A percentile compares a stretch with the other conserved stretches of the same genome.
Evolutionary conservation across 2,329 filamentous ascomycete genomes (phyloP).

Genomic region (Plenodomus biglobosus): DNA sequence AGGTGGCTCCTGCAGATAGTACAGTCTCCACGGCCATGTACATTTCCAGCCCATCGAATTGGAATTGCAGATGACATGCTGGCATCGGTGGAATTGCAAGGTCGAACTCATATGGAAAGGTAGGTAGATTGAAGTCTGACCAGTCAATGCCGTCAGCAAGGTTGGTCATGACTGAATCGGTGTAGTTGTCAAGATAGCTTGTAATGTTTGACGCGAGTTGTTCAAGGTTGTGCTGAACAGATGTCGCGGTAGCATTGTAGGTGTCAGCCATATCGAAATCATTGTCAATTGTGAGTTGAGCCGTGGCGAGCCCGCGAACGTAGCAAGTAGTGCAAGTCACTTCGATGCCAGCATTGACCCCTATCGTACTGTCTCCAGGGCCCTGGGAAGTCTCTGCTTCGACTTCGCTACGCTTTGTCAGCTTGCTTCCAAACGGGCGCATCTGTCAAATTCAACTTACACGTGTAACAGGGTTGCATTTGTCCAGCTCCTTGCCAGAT

Average conservation of each 20-base stretch:
- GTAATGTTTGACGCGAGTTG: conserved; percentile 18
- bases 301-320: conserved; percentile 51
- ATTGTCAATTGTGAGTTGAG: conserved; percentile 47
- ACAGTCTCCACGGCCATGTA: conserved; percentile 54
- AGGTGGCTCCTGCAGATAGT: conserved; percentile 48
- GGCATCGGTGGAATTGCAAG: conserved; percentile 50
- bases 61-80: conserved; percentile 48
- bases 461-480: conserved; percentile 43
- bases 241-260: conserved; percentile 11
- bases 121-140: conserved; percentile 23
- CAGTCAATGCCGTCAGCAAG: conserved; percentile 22
- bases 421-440: background rate
- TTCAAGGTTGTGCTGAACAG: conserved; percentile 17
- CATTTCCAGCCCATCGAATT: conserved; percentile 56
- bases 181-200: conserved; percentile 13
- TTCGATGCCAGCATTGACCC: conserved; percentile 37
- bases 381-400: conserved; percentile 5
- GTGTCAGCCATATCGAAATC: conserved; percentile 45
- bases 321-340: conserved; percentile 56
- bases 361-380: conserved; percentile 12
- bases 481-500: conserved; percentile 47
- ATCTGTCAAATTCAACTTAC: conserved; percentile 17
- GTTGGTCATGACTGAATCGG: conserved; percentile 9
- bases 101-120: conserved; percentile 29
- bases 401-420: conserved; percentile 1